Base-by-base conservation (phyloP, 495 filamentous ascomycete genomes). In the Neurospora africana region DNA sequence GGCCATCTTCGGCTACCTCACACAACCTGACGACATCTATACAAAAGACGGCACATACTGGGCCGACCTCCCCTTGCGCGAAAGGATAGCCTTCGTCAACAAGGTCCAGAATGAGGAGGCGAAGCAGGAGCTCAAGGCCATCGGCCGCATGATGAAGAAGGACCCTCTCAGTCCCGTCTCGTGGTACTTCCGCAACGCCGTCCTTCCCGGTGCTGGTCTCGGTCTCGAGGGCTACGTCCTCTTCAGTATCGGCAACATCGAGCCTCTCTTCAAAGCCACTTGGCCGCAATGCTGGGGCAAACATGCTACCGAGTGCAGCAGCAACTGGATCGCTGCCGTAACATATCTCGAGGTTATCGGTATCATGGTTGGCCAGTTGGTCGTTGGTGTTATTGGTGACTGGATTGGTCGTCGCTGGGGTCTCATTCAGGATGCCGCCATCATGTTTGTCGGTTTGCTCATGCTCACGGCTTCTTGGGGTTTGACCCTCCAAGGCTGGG, bases 401-500 rank as follows among this genome's bases (percentile, higher is more conserved):
- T 86, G 91, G 90, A 82, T 93, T 65, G 94, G 94, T 72, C 92
- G 94, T 77, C 90, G 94, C 75, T 97, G 90, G 90, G 93, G 93
- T 85, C 83, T 97, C 68, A 94, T 96, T 76, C 93, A 97, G 82
- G 94, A 97, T 82, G 93, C 92, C n/a, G 69, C 88, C 10, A 92
- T 97, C 85, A 97, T 97, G 94, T 91, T 96, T 75, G 74, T 95
- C 75, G 93, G 93, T 83, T 83, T 97, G 38, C 68, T 95, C 74
- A 94, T 97, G 92, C 87, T 97, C 47, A 93, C 91, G 39, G 91
- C 92, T 69, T 89, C 91, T 9, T 97, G 94, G 93, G 94, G 93
- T 72, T 80, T 90, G 4, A 91, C 87, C 58, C 84, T 94, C 73
- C 89, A 97, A 72, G 93, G 93, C 76, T 97, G 93, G 93, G 89